Evolutionary conservation across 140 eudicot species (phyloP).

Genomic region (Artemisia princeps): DNA sequence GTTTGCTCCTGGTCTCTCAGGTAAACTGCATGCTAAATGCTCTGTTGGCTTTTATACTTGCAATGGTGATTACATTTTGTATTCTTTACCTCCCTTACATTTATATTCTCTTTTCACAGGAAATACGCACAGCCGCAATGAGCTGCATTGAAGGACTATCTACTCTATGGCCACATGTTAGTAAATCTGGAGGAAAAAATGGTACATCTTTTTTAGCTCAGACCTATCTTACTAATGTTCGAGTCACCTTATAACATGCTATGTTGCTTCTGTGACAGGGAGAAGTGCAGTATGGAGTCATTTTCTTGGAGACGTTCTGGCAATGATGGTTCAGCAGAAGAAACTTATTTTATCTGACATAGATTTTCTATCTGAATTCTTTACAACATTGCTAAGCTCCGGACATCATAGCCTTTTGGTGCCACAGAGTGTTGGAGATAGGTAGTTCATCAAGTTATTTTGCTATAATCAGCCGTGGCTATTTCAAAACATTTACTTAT

Average conservation of each 20-base stretch:
- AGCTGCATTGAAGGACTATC: slow-evolving; percentile 61
- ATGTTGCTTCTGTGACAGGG: slow-evolving; percentile 36
- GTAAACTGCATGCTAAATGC: background rate
- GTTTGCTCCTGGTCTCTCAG: background rate
- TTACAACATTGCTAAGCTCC: slow-evolving; percentile 53
- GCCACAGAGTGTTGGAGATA: slow-evolving; percentile 54
- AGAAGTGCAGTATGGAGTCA: slow-evolving; percentile 42
- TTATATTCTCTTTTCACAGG: slow-evolving; percentile 28
- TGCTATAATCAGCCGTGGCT: background rate
- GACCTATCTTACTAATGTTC: background rate
- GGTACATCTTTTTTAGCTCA: slow-evolving; percentile 53
- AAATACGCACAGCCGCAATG: slow-evolving; percentile 66
- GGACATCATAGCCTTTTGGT: slow-evolving; percentile 54
- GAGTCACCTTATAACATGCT: background rate
- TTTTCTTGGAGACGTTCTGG: slow-evolving; percentile 64
- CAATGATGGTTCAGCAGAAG: slow-evolving; percentile 64
- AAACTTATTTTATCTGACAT: slow-evolving; percentile 62
- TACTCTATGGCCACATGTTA: slow-evolving; percentile 47
- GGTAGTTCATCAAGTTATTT: slow-evolving; percentile 31
- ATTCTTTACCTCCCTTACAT: background rate
- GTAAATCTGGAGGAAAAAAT: slow-evolving; percentile 35
- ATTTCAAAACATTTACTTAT: background rate
- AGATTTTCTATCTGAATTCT: slow-evolving; percentile 52
- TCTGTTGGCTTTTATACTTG: background rate
- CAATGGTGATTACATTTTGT: background rate